Evolutionary conservation across 805 yeast species (phyloP), one percentile per base, ranked within the genome.

Genomic region (Cyberlindnera petersonii): DNA sequence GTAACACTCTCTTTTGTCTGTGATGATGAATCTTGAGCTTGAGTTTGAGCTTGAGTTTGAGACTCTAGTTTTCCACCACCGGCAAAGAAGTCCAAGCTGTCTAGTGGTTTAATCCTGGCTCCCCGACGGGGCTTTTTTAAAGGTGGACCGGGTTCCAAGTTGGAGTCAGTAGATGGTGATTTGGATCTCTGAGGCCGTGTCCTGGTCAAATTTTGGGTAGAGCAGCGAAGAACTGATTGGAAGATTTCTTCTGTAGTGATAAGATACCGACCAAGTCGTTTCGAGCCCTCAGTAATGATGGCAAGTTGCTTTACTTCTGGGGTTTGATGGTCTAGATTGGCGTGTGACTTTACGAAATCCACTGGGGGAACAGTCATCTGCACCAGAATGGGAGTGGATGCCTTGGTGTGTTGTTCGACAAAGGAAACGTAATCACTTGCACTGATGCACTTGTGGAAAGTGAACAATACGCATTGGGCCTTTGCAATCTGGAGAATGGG

Each of bases 41-140:
- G 14, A 11, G 26, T 7, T 16, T 9, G 21, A 11, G 33, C 13
- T 32, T 40, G 27, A 18, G 22, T 4, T 30, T 11, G 29, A 9
- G 38, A 16, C 33, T 42, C 42, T 11, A 11, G 9, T 16, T 43
- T 23, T 13, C 40, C 49, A 20, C 71, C 70, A 22, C 71, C 72
- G 4, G 64, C 71, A 50, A 66, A 66, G 45, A 59, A 64, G 22
- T 55, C 55, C 27, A 66, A 47, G 32, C 65, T 60, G 31, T 64
- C 63, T 23, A 66, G 45, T 1, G 67, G 59, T 40, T 61, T 47
- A 2, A 66, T 53, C 23, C 47, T 47, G 5, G 26, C 21, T n/a
- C 44, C 33, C 8, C 43, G 40, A 23, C 50, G 42, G 28, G 37
- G 35, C 28, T 45, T 52, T 33, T 42, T 40, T 5, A 24, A 15